Conservation (phyloP, 257 asterid species). For the Ballota nigra region DNA sequence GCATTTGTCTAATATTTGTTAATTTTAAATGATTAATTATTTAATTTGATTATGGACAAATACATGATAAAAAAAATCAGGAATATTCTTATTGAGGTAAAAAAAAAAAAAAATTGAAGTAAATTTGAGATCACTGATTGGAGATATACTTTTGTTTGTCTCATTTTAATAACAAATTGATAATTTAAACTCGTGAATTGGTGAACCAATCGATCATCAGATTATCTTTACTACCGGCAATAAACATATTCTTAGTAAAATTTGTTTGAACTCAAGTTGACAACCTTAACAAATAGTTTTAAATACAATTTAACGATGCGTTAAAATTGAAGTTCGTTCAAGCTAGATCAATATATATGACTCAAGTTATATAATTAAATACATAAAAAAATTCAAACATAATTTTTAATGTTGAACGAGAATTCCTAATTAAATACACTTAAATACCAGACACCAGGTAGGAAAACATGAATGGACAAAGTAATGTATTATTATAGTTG, state of each 20-base stretch:
- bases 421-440: neutral
- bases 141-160: too few relatives aligned
- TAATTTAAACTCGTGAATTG: too few relatives aligned
- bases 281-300: neutral
- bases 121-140: too few relatives aligned
- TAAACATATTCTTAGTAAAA: neutral
- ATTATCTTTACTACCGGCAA: too few relatives aligned
- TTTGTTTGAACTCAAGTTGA: neutral
- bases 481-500: constrained; percentile 13
- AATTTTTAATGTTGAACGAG: neutral
- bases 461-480: neutral
- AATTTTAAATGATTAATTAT: too few relatives aligned
- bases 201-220: too few relatives aligned
- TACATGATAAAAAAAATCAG: too few relatives aligned
- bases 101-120: too few relatives aligned
- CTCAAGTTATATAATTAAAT: neutral
- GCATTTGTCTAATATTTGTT: too few relatives aligned
- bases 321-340: neutral
- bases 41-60: too few relatives aligned
- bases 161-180: too few relatives aligned
- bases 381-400: neutral
- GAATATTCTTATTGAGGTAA: too few relatives aligned
- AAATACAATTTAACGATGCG: neutral
- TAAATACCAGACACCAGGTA: neutral
- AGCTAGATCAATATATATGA: neutral